Percentiles rank a stretch among this genome's conserved stretches.
Conservation (phyloP, 257 asterid species). For the Fraxinus anomala region DNA sequence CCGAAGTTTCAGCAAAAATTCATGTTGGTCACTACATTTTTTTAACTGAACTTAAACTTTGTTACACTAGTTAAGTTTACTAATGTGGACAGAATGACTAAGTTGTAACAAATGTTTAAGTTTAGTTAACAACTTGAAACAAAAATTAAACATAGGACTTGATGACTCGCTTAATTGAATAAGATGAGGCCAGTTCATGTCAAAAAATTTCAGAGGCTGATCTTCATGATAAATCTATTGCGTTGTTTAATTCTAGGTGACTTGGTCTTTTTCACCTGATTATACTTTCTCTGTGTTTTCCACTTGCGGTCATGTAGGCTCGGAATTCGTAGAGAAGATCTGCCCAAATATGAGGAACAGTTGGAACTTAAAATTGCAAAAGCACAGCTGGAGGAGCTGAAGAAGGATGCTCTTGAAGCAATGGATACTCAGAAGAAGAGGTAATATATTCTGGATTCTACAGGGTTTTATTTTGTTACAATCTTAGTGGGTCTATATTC, state of each 20-base stretch:
- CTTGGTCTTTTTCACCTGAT: background rate
- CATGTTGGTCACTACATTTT: background rate
- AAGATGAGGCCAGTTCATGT: background rate
- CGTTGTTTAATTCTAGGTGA: slow-evolving; percentile 6
- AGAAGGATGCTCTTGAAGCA: slow-evolving; percentile 83
- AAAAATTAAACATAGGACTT: background rate
- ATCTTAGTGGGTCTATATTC: background rate
- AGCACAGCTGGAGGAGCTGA: slow-evolving; percentile 84
- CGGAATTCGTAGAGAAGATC: slow-evolving; percentile 70
- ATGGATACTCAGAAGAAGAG: slow-evolving; percentile 92
- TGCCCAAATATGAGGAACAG: slow-evolving; percentile 86
- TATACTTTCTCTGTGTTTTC: background rate
- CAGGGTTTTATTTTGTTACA: background rate
- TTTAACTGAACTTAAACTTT: background rate
- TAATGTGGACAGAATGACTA: background rate
- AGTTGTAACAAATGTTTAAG: background rate
- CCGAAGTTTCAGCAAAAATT: too few relatives aligned
- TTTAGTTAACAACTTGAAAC: background rate
- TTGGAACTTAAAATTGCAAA: slow-evolving; percentile 83
- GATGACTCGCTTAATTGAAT: background rate
- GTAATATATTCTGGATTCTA: slow-evolving; percentile 34
- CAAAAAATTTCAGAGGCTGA: background rate
- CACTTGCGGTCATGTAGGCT: slow-evolving; percentile 49
- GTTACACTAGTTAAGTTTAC: too few relatives aligned
- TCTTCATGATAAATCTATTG: slow-evolving; percentile 9